Evolutionary conservation across 176 grass and related monocot species (phyloP).

Genomic region (Avena insularis): DNA sequence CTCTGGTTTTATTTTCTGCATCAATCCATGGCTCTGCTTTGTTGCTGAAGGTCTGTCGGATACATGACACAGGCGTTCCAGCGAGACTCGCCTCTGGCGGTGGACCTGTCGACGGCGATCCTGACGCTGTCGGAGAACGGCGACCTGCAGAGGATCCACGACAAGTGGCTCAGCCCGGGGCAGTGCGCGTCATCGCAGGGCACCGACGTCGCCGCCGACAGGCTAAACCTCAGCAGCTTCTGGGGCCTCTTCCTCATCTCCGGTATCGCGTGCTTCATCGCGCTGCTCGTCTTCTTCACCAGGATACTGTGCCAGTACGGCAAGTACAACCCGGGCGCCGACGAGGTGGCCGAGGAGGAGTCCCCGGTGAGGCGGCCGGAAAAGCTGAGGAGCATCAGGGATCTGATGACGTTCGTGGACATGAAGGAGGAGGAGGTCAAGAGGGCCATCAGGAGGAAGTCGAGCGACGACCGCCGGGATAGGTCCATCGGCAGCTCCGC

Average conservation of each 20-base stretch:
- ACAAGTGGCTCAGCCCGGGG: conserved; percentile 75
- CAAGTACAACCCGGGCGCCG: conserved; percentile 40
- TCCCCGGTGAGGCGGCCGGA: conserved; percentile 49
- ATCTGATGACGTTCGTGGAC: conserved; percentile 74
- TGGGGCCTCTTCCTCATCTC: conserved; percentile 89
- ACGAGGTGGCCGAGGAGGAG: background rate
- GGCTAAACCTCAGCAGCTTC: conserved; percentile 70
- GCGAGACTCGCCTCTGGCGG: conserved; percentile 78
- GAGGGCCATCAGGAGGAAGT: conserved; percentile 68
- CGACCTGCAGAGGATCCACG: conserved; percentile 92
- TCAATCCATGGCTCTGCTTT: background rate
- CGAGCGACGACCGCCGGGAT: conserved; percentile 29
- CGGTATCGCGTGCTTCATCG: conserved; percentile 68
- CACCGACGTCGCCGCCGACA: conserved; percentile 34
- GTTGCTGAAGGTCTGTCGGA: background rate
- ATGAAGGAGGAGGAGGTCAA: conserved; percentile 88
- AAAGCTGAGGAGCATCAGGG: conserved; percentile 62
- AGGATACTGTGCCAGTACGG: conserved; percentile 71
- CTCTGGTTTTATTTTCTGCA: background rate
- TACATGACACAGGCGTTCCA: conserved; percentile 89
- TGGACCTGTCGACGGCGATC: conserved; percentile 95
- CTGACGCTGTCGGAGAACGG: conserved; percentile 88
- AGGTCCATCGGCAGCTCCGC: conserved; percentile 32
- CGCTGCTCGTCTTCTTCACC: conserved; percentile 63
- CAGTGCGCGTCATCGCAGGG: conserved; percentile 48